These are phyloP conservation scores for Tuber melanosporum DNA, from an alignment of 495 filamentous ascomycete species.

Conservation along the genomic window DNA sequence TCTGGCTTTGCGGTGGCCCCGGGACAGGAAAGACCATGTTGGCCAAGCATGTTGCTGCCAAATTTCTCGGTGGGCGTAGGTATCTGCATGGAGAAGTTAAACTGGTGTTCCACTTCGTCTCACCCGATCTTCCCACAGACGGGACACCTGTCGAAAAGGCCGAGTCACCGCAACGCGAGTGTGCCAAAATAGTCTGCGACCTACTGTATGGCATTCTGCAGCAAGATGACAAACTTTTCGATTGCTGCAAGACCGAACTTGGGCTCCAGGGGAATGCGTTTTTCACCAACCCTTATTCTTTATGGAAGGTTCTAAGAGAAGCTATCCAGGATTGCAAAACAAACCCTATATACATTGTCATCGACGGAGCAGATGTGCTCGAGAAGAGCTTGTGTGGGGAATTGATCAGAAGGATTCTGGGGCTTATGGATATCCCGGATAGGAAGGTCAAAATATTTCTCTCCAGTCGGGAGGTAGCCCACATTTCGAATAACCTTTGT, in stretches of 20 bases:
- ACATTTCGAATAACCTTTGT: not conserved
- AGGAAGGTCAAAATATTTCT: not conserved
- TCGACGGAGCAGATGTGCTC: not conserved
- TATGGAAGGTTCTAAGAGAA: not conserved
- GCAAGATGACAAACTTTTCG: not conserved
- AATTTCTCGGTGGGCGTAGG: not conserved
- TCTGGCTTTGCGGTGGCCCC: not conserved
- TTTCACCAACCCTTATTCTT: not conserved
- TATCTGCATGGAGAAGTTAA: not conserved
- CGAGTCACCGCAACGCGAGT: not conserved
- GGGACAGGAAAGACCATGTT: not conserved
- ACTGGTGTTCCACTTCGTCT: not conserved
- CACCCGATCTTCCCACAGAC: not conserved
- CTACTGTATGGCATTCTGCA: not conserved
- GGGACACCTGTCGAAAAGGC: not conserved
- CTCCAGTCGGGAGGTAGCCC: not conserved
- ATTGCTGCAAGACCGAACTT: not conserved
- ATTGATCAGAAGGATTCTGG: not conserved
- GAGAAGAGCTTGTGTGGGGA: not conserved
- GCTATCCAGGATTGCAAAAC: not conserved
- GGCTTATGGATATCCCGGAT: not conserved
- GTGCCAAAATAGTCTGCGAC: not conserved
- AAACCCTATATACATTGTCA: not conserved
- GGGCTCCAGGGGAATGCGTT: not conserved
- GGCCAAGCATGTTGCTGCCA: not conserved